Conservation (phyloP, 352 stramenopile genomes). For the Globisporangium paroecandrum region DNA sequence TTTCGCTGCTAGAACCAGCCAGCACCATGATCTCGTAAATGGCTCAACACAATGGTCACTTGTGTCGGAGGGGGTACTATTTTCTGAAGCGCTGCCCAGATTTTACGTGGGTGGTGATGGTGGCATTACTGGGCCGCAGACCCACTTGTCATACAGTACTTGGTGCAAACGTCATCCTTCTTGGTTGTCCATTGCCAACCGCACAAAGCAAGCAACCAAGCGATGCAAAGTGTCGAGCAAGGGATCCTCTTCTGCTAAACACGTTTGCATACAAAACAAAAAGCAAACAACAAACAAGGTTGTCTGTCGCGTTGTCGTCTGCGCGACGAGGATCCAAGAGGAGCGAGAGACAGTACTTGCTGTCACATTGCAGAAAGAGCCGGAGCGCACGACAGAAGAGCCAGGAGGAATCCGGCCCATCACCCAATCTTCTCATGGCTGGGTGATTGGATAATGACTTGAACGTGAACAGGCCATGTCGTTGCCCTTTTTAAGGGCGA, state of each 20-base stretch:
- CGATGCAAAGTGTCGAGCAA: background rate
- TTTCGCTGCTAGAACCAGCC: background rate
- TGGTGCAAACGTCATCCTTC: background rate
- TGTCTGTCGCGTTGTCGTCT: background rate
- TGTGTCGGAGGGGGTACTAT: background rate
- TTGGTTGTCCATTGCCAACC: background rate
- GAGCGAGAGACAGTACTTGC: background rate
- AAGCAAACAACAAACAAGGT: background rate
- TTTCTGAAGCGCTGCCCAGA: background rate
- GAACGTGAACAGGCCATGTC: background rate
- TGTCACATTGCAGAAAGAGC: slow-evolving; percentile 1
- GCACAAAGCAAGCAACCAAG: background rate
- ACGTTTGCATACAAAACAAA: background rate
- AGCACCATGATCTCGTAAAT: background rate
- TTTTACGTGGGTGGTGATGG: background rate
- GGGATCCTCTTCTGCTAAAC: background rate
- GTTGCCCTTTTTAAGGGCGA: no score
- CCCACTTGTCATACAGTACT: background rate
- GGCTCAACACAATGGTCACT: no score
- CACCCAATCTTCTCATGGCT: background rate
- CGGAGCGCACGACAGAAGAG: background rate
- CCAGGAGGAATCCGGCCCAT: background rate
- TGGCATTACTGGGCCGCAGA: background rate
- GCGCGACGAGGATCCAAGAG: background rate
- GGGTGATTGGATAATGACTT: background rate